A percentile compares a stretch with the other conserved stretches of the same genome.
These are phyloP conservation scores for Helotiales sp. DNA, from an alignment of 2,329 filamentous ascomycete species.

Conservation along the genomic window DNA sequence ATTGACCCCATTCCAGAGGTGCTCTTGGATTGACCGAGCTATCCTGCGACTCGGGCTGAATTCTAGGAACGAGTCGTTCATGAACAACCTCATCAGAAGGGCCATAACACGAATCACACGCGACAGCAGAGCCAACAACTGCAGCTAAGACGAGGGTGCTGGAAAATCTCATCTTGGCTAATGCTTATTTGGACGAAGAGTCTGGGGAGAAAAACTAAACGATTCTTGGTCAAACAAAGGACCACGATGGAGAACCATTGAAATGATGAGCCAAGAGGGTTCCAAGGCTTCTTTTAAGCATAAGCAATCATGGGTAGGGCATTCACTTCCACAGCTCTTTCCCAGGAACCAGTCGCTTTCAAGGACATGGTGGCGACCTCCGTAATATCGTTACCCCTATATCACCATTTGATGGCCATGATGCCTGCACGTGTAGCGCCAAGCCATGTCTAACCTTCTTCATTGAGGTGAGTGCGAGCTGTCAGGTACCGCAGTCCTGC, in stretches of 20 bases:
- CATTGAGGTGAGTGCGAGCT: conserved; percentile 7
- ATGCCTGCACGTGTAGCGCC: conserved; percentile 8
- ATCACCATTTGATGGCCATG: conserved; percentile 17
- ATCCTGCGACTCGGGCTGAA: conserved; percentile 52
- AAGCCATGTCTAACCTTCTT: conserved; percentile 14
- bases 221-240: conserved; percentile 15
- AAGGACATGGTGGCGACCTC: conserved; percentile 18
- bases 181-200: neutral
- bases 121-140: conserved; percentile 37
- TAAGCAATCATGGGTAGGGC: neutral
- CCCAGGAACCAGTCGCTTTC: conserved; percentile 13
- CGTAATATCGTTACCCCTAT: conserved; percentile 14
- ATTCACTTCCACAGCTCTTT: neutral
- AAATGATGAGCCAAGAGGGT: neutral
- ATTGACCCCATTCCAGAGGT: conserved; percentile 38
- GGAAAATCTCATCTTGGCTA: conserved; percentile 29
- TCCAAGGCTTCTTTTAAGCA: conserved; percentile 17
- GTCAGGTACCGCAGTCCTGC: conserved; percentile 5
- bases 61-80: conserved; percentile 54
- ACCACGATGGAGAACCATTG: conserved; percentile 8
- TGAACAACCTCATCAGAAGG: conserved; percentile 50
- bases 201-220: neutral
- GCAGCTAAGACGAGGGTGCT: conserved; percentile 27
- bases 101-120: conserved; percentile 51
- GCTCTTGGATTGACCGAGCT: conserved; percentile 51